Evolutionary conservation across 208 protist genomes (phyloP), one percentile per base, ranked within the genome.

Genomic region (Wallacemonas sp.): DNA sequence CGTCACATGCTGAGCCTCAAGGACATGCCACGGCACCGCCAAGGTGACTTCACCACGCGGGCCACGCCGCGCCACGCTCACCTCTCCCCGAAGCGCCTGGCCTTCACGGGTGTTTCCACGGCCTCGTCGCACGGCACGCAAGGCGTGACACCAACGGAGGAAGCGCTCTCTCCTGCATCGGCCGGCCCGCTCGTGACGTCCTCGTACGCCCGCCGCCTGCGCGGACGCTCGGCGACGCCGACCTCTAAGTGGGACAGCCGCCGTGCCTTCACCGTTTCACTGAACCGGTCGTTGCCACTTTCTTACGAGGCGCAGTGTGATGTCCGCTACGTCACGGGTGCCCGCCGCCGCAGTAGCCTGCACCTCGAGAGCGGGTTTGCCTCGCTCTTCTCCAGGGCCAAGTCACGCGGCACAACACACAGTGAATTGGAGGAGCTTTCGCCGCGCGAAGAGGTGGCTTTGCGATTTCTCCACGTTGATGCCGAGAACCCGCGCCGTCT

Each of bases 361-460:
- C 61, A 72, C n/a, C 50, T 68, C 29, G 26, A 66, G 42, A 83
- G 78, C 61, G 61, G 62, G 6, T 76, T 83, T 44, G 78, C 78
- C 1, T 68, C 82, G 8, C 78, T 88, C 46, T 88, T 88, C 62
- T 54, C 73, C 8, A 58, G 66, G 36, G n/a, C 36, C 44, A 53
- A n/a, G 26, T 26, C 61, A 6, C 27, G 30, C 42, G 6, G 13
- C 38, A 8, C 67, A 24, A 12, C 12, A 48, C 13, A 24, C 37
- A n/a, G 27, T 48, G n/a, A 12, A 48, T 48, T 19, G 17, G 34
- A 41, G 41, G 63, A 61, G 21, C 22, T 44, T 33, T 46, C 69
- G 13, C 19, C 50, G 68, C 30, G 50, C 4, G 78, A 82, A 38
- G 5, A 36, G 21, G 62, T 22, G 22, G 63, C 38, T 6, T 67